These are phyloP conservation scores for Fusarium cicatricum DNA, from an alignment of 2,329 filamentous ascomycete species.

Conservation along the genomic window DNA sequence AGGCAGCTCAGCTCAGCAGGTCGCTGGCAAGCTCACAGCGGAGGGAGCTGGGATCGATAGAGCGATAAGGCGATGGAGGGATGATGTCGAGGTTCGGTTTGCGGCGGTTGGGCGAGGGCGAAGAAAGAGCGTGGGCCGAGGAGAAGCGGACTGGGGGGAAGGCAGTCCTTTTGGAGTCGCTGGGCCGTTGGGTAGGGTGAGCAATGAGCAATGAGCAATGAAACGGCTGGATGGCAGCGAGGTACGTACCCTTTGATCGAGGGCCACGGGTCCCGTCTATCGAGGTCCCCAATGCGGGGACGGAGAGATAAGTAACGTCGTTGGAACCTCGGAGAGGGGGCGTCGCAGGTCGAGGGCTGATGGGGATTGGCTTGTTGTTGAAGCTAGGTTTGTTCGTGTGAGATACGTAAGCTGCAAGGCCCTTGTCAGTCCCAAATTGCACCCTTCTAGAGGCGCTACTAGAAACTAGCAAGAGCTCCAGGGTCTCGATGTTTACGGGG, in stretches of 20 bases:
- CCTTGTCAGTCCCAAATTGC: not conserved
- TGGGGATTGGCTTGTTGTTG: not conserved
- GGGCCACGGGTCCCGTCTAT: slow-evolving; percentile 1
- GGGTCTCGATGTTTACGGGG: not conserved
- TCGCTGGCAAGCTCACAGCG: slow-evolving; percentile 11
- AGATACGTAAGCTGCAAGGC: slow-evolving; percentile 3
- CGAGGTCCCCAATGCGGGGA: slow-evolving; percentile 23
- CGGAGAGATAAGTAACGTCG: not conserved
- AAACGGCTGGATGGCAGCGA: slow-evolving; percentile 9
- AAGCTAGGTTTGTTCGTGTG: not conserved
- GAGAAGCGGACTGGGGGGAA: slow-evolving; percentile 38
- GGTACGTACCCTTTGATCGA: slow-evolving; percentile 27
- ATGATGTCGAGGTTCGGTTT: slow-evolving; percentile 44
- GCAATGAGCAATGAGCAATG: not conserved
- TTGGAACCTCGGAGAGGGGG: not conserved
- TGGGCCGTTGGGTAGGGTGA: slow-evolving; percentile 32
- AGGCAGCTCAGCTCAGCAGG: slow-evolving; percentile 15
- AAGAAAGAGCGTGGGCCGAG: slow-evolving; percentile 38
- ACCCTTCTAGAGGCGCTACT: not conserved
- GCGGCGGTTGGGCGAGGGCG: slow-evolving; percentile 47
- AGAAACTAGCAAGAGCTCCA: slow-evolving; percentile 3
- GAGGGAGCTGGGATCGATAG: not conserved
- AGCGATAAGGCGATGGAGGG: slow-evolving; percentile 22
- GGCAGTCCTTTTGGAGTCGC: slow-evolving; percentile 39
- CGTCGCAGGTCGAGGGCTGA: slow-evolving; percentile 2